phyloP scores from a whole-genome alignment of 768 basidiomycete genomes.

The Gyrodon lividus region DNA sequence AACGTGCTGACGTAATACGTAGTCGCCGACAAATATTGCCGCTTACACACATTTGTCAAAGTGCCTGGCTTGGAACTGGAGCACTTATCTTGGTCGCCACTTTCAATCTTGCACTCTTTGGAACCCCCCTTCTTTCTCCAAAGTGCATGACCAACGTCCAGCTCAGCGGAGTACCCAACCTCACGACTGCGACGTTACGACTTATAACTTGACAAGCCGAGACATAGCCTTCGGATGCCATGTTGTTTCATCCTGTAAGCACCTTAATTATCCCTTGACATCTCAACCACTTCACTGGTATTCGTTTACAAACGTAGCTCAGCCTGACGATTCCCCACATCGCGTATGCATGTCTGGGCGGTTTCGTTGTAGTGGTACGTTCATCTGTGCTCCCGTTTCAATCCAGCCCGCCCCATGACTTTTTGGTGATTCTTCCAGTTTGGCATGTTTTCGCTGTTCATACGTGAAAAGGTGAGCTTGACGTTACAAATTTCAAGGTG shows the following conservation, averaged over 20 bases:
- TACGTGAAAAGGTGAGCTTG: slow-evolving; percentile 74
- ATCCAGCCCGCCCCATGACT: not conserved
- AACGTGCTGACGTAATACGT: not conserved
- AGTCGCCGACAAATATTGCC: slow-evolving; percentile 4
- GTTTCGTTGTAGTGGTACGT: slow-evolving; percentile 75
- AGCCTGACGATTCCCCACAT: slow-evolving; percentile 70
- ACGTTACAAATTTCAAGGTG: not conserved
- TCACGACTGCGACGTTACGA: slow-evolving; percentile 6
- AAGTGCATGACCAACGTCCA: slow-evolving; percentile 3
- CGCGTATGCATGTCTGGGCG: slow-evolving; percentile 75
- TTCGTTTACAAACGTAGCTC: slow-evolving; percentile 10
- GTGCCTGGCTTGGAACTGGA: slow-evolving; percentile 7
- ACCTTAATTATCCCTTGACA: not conserved
- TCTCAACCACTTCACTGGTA: slow-evolving; percentile 1
- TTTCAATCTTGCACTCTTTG: not conserved
- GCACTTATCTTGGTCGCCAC: slow-evolving; percentile 1
- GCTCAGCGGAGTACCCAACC: not conserved
- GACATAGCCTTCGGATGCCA: slow-evolving; percentile 29
- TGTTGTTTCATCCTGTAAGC: slow-evolving; percentile 53
- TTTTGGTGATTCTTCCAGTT: slow-evolving; percentile 49
- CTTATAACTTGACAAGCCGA: not conserved
- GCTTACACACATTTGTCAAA: not conserved
- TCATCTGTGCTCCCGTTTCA: not conserved
- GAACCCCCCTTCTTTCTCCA: not conserved
- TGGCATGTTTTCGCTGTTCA: slow-evolving; percentile 91